Evolutionary conservation across 2,329 filamentous ascomycete genomes (phyloP).

Genomic region (Fusarium pseudograminearum): DNA sequence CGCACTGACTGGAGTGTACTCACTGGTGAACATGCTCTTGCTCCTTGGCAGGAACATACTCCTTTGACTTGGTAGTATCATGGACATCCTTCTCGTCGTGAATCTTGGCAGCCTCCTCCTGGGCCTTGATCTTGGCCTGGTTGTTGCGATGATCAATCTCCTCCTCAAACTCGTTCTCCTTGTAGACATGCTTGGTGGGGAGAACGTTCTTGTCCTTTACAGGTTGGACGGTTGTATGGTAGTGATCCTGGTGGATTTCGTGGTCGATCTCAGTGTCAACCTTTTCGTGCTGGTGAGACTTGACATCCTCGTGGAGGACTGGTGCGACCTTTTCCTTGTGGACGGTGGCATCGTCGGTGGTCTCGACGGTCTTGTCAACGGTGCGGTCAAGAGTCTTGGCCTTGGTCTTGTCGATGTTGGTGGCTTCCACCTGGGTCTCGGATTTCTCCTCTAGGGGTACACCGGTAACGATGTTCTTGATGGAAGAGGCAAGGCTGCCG

Average conservation of each 20-base stretch:
- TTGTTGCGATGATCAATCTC: conserved; percentile 32
- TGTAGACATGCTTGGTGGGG: conserved; percentile 28
- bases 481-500: conserved; percentile 19
- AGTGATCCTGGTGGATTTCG: conserved; percentile 31
- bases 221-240: conserved; percentile 30
- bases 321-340: conserved; percentile 29
- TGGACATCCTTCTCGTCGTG: conserved; percentile 23
- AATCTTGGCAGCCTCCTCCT: conserved; percentile 30
- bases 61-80: conserved; percentile 23
- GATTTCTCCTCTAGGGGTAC: not conserved
- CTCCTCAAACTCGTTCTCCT: conserved; percentile 27
- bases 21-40: conserved; percentile 31
- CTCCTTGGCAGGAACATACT: conserved; percentile 20
- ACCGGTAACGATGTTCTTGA: conserved; percentile 27
- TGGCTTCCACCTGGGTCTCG: conserved; percentile 8
- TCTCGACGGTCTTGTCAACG: conserved; percentile 23
- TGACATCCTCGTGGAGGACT: conserved; percentile 28
- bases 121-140: conserved; percentile 15
- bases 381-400: conserved; percentile 18
- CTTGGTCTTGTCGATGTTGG: conserved; percentile 4
- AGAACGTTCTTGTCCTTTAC: conserved; percentile 34
- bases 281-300: conserved; percentile 30
- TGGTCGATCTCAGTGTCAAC: conserved; percentile 30
- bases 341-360: conserved; percentile 17
- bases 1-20: accelerated